phyloP scores from a whole-genome alignment of 768 basidiomycete species.

The Boletus rubescentipes region DNA sequence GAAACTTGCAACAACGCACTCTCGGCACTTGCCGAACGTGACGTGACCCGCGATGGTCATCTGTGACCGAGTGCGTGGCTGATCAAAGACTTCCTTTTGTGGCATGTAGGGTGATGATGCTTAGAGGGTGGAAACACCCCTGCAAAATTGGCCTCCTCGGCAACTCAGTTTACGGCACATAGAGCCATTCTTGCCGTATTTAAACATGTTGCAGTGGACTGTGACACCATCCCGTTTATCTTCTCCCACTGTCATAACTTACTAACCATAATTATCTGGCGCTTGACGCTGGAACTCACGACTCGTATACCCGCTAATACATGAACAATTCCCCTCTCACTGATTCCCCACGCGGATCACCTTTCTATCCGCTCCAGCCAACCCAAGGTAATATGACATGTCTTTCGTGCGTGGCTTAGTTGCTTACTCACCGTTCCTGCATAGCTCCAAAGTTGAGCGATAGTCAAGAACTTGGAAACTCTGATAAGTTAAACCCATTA shows the following conservation, averaged over 20 bases:
- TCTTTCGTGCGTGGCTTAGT: neutral
- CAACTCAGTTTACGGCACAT: conserved; percentile 23
- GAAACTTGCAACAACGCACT: conserved; percentile 22
- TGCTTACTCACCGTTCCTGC: neutral
- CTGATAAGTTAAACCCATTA: conserved; percentile 46
- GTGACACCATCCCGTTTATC: neutral
- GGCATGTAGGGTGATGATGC: conserved; percentile 17
- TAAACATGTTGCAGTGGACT: conserved; percentile 7
- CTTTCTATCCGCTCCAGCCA: conserved; percentile 5
- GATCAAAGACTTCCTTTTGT: conserved; percentile 21
- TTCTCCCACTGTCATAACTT: conserved; percentile 6
- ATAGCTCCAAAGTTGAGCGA: conserved; percentile 9
- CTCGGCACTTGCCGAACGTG: conserved; percentile 28
- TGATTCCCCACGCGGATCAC: conserved; percentile 19
- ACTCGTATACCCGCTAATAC: conserved; percentile 3
- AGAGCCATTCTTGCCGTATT: conserved; percentile 6
- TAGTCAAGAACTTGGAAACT: conserved; percentile 36
- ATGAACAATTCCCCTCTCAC: conserved; percentile 22
- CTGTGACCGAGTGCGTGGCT: conserved; percentile 14
- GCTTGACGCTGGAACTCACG: neutral
- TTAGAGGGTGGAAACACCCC: neutral
- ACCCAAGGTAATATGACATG: conserved; percentile 12
- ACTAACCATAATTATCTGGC: conserved; percentile 12
- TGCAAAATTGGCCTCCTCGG: neutral
- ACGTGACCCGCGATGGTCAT: conserved; percentile 17